Percentiles rank a stretch among this genome's conserved stretches.
These are phyloP conservation scores for Penicillium concentricum DNA, from an alignment of 2,329 filamentous ascomycete species.

Conservation along the genomic window DNA sequence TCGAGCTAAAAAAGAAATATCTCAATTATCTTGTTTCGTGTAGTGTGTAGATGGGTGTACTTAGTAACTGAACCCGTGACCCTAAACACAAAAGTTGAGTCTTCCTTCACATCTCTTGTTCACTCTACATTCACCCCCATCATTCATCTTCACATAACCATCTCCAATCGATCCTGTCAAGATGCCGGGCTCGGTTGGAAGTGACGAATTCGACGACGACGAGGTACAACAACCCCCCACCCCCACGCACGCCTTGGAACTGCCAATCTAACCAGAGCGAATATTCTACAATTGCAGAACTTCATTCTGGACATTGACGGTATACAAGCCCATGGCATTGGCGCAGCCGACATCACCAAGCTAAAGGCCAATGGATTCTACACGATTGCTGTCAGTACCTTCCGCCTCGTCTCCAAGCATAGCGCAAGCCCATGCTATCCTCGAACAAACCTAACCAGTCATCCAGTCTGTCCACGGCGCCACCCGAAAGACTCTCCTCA, in stretches of 20 bases:
- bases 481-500: constrained; percentile 60
- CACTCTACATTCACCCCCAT: not conserved
- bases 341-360: constrained; percentile 64
- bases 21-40: constrained; percentile 6
- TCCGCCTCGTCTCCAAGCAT: not conserved
- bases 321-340: constrained; percentile 66
- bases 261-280: not conserved
- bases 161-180: constrained; percentile 11
- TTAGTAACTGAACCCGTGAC: constrained; percentile 6
- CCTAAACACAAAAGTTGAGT: not conserved
- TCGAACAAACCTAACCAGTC: not conserved
- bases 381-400: constrained; percentile 58
- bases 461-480: constrained; percentile 59
- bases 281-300: constrained; percentile 36
- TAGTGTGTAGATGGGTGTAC: not conserved
- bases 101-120: not conserved
- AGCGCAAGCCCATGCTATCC: not conserved
- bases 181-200: constrained; percentile 55
- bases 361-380: constrained; percentile 62
- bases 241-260: not conserved
- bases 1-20: constrained; percentile 23
- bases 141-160: not conserved
- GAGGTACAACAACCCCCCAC: constrained; percentile 40
- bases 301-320: constrained; percentile 66
- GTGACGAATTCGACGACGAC: constrained; percentile 51